phyloP scores from a whole-genome alignment of 192 early-diverging fungal genomes.

The Backusella luteola region DNA sequence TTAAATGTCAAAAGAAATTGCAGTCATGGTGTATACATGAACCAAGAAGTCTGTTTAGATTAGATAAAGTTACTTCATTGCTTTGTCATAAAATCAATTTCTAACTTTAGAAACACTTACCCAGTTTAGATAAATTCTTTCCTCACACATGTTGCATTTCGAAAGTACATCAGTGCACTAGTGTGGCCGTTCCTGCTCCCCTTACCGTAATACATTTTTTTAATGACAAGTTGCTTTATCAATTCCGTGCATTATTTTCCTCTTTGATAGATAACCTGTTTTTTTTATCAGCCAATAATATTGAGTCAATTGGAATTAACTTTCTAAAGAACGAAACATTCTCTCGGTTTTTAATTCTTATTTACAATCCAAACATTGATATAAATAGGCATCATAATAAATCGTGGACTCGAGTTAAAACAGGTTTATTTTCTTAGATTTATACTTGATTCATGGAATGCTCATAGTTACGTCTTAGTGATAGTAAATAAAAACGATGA shows the following conservation, averaged over 20 bases:
- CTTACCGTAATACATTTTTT: not conserved
- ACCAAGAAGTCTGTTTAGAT: not conserved
- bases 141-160: not conserved
- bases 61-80: not conserved
- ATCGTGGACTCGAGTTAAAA: not conserved
- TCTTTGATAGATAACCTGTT: not conserved
- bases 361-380: not conserved
- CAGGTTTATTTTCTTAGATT: not conserved
- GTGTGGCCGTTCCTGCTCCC: not conserved
- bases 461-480: too few relatives aligned
- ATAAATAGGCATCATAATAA: too few relatives aligned
- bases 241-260: not conserved
- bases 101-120: not conserved
- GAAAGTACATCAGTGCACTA: not conserved
- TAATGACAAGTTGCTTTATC: not conserved
- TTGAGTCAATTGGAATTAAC: not conserved
- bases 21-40: too few relatives aligned
- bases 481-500: not conserved
- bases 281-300: not conserved
- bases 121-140: not conserved
- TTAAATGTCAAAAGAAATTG: too few relatives aligned
- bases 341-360: not conserved
- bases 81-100: not conserved
- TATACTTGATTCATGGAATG: not conserved
- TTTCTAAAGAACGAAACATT: too few relatives aligned